Base-by-base conservation (phyloP, 1,284 basidiomycete species). In the Ceratorhiza oryzae-sativae region DNA sequence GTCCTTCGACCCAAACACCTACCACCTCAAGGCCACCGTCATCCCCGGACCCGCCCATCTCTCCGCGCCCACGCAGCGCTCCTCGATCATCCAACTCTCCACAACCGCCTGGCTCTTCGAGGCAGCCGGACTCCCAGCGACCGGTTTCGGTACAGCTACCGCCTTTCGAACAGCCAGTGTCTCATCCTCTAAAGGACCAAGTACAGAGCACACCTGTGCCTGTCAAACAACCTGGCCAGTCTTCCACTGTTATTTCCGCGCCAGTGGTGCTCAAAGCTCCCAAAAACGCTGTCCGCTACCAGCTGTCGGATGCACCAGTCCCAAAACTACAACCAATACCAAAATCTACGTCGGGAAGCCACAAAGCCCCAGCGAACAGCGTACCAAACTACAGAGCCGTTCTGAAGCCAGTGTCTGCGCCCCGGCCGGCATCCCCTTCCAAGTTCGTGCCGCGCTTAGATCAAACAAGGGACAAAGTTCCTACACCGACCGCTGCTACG, bases 381-480 rank as follows among this genome's bases (percentile, higher is more conserved):
- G 34, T 67, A 15, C 30, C 39, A 32, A 67, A 53, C 36, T 46
- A 67, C 36, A 53, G 63, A 55, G 63, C 63, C 41, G 49, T 53
- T 25, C 36, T 67, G 18, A 67, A 49, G 23, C 63, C 63, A 18
- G 39, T 67, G 15, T 67, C 63, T 27, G 32, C 51, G 13, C 20
- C 63, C 13, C 53, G 49, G 23, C 63, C 49, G 18, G n/a, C 63
- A 27, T 53, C 63, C 2, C 63, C 48, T 23, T 10, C 23, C 48
- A 67, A 67, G 39, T 9, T 27, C 20, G 5, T 13, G 18, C 63
- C 63, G 3, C 18, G 13, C 1, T 3, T 25, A 60, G 30, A 32
- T 6, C 53, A 32, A 15, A 56, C 32, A 18, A 12, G 20, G 12
- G 13, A 13, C 3, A 18, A 42, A 3, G 9, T 20, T 13, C 36